phyloP scores from a whole-genome alignment of 257 asterid genomes.

The Forsythia viridissima region DNA sequence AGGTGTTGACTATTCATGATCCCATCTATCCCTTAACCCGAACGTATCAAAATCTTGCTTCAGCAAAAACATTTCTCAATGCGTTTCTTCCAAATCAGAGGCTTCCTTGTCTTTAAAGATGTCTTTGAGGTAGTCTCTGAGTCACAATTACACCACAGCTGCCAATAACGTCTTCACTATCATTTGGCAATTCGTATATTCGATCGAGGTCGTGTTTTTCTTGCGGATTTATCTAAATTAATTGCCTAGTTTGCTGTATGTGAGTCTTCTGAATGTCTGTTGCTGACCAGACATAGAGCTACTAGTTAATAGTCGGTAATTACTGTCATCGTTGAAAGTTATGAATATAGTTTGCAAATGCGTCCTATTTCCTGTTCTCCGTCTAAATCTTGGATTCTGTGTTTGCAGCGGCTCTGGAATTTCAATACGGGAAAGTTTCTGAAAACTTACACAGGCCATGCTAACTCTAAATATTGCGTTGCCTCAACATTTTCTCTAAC shows the following conservation, averaged over 20 bases:
- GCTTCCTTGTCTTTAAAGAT: background rate
- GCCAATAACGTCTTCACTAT: background rate
- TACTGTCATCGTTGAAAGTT: too few species aligned
- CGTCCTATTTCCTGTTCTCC: background rate
- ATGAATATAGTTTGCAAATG: background rate
- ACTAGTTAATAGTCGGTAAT: background rate
- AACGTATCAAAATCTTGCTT: background rate
- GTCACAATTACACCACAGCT: background rate
- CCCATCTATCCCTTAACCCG: background rate
- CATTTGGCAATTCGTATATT: background rate
- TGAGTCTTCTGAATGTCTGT: background rate
- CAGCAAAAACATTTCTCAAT: background rate
- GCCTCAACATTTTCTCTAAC: constrained; percentile 82
- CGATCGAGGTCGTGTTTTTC: background rate
- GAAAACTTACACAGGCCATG: constrained; percentile 87
- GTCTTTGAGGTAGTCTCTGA: background rate
- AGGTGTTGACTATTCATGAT: background rate
- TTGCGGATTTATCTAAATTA: background rate
- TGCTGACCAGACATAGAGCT: background rate
- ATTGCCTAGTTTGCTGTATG: background rate
- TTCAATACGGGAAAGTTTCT: constrained; percentile 76
- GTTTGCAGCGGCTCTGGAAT: constrained; percentile 92
- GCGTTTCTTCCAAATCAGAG: background rate
- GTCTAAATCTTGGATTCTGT: constrained; percentile 11
- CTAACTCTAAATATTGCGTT: constrained; percentile 73